phyloP scores from a whole-genome alignment of 495 filamentous ascomycete species.

The Sphaerosporella brunnea region DNA sequence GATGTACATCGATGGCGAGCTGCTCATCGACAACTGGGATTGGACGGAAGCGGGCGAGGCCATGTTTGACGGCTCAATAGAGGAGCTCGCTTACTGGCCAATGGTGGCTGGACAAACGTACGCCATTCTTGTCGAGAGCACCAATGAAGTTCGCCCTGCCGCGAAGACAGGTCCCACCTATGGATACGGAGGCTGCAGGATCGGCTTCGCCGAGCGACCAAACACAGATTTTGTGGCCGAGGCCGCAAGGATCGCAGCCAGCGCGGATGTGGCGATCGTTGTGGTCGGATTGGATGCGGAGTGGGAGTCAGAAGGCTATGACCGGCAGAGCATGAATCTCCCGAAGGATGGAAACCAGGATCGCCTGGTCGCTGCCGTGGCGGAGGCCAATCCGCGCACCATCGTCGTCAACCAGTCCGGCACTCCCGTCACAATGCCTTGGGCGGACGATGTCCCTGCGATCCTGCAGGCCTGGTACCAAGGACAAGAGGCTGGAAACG shows the following conservation, averaged over 20 bases:
- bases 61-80: conserved; percentile 41
- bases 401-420: conserved; percentile 71
- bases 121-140: conserved; percentile 39
- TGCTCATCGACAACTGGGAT: conserved; percentile 57
- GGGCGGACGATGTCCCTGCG: conserved; percentile 48
- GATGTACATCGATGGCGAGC: conserved; percentile 47
- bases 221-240: conserved; percentile 51
- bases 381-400: conserved; percentile 52
- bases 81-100: conserved; percentile 31
- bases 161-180: conserved; percentile 36
- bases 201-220: conserved; percentile 55
- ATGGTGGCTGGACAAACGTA: conserved; percentile 35
- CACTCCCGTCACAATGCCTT: conserved; percentile 72
- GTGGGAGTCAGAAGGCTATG: conserved; percentile 80
- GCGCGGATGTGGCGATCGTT: conserved; percentile 58
- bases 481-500: conserved; percentile 47
- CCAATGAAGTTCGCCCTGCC: conserved; percentile 41
- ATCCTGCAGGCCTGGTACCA: conserved; percentile 65
- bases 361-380: conserved; percentile 49
- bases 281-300: conserved; percentile 67
- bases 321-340: conserved; percentile 67
- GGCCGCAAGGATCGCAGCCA: conserved; percentile 48
- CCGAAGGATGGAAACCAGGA: conserved; percentile 54
- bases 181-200: conserved; percentile 55
- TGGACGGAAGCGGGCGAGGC: conserved; percentile 50